These are phyloP conservation scores for Margaritispora aquatica DNA, from an alignment of 495 filamentous ascomycete species.

Conservation along the genomic window DNA sequence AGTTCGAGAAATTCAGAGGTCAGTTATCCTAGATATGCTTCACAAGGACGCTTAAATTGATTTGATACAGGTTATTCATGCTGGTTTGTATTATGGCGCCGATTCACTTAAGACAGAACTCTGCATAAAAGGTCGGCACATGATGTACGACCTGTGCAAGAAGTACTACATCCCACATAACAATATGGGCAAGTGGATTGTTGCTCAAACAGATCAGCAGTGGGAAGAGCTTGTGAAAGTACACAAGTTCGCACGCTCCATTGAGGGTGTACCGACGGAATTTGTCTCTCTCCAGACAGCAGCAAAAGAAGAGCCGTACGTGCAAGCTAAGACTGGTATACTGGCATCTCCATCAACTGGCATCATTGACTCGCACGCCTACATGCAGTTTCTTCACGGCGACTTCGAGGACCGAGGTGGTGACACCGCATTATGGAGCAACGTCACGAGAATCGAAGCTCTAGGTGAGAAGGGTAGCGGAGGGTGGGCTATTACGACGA, in stretches of 20 bases:
- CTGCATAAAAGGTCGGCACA: constrained; percentile 67
- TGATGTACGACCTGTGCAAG: constrained; percentile 75
- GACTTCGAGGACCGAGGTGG: constrained; percentile 72
- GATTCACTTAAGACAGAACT: constrained; percentile 73
- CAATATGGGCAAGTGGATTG: constrained; percentile 88
- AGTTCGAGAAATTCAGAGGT: constrained; percentile 90
- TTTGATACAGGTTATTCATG: constrained; percentile 84
- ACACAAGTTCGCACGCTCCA: constrained; percentile 55
- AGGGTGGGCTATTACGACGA: constrained; percentile 38
- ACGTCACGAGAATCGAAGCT: constrained; percentile 53
- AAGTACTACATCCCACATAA: constrained; percentile 59
- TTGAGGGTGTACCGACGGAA: constrained; percentile 63
- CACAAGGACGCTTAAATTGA: no score
- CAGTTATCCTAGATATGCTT: no score
- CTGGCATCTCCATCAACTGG: constrained; percentile 81
- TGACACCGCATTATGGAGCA: constrained; percentile 56
- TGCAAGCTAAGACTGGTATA: constrained; percentile 60
- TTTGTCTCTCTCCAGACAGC: constrained; percentile 61
- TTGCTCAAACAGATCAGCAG: constrained; percentile 73
- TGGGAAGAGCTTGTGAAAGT: constrained; percentile 57
- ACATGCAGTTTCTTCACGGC: constrained; percentile 76
- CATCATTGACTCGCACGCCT: constrained; percentile 80
- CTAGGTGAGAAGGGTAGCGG: constrained; percentile 52
- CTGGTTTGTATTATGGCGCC: constrained; percentile 85
- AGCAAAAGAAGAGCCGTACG: constrained; percentile 59